Base-by-base conservation (phyloP, 2,329 filamentous ascomycete genomes). In the Fusarium pseudonygamai region DNA sequence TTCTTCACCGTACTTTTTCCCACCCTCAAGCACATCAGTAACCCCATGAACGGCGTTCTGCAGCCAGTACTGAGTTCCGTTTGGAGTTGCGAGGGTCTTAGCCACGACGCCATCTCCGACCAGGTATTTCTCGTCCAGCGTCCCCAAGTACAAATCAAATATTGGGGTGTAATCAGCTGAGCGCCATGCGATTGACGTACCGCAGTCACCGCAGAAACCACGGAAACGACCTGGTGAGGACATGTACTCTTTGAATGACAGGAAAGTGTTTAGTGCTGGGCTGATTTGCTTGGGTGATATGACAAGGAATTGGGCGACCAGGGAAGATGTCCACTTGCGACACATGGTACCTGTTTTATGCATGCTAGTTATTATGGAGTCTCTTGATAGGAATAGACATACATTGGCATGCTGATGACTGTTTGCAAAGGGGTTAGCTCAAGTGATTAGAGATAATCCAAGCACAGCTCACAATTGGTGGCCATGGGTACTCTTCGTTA, bases 361-460 rank as follows among this genome's bases (percentile, higher is more conserved):
- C n/a, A 55, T 28, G 64, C 39, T 15, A 37, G 20, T 36, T 16
- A 36, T 52, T n/a, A n/a, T 30, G 10, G 22, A n/a, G 13, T 30
- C 12, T 47, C 6, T 9, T 15, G 16, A 12, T 18, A 47, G 24
- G 4, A 30, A 36, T 26, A 8, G 39, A 24, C 57, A 16, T 50
- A 71, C 67, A 71, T 16, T 71, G 69, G 42, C 69, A 71, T 9
- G 67, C 52, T 13, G 69, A 71, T 14, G 69, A 71, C 69, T 71
- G 26, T 20, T 30, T 6, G 7, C 3, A 28, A 42, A 22, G 43
- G 13, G 45, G 32, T 53, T n/a, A 50, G 61, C 13, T 14, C 26
- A 34, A n/a, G 11, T 2, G 10, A 49, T 24, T 40, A 8, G 20
- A 15, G 9, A 28, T 9, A 11, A 13, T 15, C 22, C 22, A 50